phyloP scores from a whole-genome alignment of 78 protist species.

The Pigoraptor vietnamica region DNA sequence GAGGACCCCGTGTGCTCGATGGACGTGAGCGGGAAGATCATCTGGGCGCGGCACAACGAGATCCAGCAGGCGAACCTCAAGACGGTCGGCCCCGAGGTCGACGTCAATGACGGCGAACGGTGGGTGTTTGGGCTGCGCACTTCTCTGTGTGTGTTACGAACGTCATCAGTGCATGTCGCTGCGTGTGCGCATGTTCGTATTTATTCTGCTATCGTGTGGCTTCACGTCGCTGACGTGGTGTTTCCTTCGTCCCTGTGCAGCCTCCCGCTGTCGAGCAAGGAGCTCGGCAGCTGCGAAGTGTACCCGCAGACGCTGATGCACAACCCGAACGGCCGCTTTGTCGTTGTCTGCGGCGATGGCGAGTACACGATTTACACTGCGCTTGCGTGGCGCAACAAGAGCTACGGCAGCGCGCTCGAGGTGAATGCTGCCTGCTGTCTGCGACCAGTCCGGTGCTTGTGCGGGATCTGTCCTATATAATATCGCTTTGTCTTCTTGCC shows the following conservation, averaged over 20 bases:
- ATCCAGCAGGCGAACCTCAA: constrained; percentile 44
- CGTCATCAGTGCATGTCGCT: neutral
- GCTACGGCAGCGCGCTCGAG: constrained; percentile 89
- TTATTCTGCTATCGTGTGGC: neutral
- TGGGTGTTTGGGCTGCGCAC: neutral
- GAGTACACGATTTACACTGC: constrained; percentile 96
- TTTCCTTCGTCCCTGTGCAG: neutral
- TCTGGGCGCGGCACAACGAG: constrained; percentile 81
- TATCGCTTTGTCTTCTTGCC: too few species aligned
- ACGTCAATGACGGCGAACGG: neutral
- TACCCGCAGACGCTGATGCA: constrained; percentile 77
- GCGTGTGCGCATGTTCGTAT: neutral
- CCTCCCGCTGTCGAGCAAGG: constrained; percentile 64
- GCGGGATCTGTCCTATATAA: too few species aligned
- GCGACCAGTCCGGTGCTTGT: too few species aligned
- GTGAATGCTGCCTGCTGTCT: neutral
- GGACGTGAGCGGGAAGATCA: constrained; percentile 91
- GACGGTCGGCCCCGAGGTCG: too few species aligned
- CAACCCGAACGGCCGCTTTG: constrained; percentile 88
- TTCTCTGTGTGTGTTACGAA: neutral
- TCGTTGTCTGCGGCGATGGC: constrained; percentile 94
- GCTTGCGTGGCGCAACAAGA: constrained; percentile 83
- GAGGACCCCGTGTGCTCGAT: constrained; percentile 90
- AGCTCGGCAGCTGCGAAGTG: constrained; percentile 87
- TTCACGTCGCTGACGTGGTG: neutral